Evolutionary conservation across 768 basidiomycete species (phyloP), one percentile per base, ranked within the genome.

Genomic region (Mycena indigotica): DNA sequence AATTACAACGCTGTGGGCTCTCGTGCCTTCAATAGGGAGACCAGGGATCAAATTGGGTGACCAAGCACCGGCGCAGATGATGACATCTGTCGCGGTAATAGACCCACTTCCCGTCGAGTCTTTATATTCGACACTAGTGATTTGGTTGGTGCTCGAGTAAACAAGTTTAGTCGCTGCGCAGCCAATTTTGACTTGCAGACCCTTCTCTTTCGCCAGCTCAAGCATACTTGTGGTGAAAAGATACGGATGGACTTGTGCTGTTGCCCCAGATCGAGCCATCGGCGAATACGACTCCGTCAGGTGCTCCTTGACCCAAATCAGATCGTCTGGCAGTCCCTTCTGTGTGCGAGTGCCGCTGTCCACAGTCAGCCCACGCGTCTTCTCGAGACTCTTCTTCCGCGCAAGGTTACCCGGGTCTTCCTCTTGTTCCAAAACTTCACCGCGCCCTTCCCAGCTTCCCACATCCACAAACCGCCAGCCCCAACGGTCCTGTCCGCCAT

Each of bases 11-110:
- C 88, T 89, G 69, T 91, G 89, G 0, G 87, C 88, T 52, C 89
- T 85, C 5, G 80, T 85, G 40, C 79, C 80, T n/a, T 74, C 66
- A 62, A 91, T 79, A 16, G 87, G 85, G 26, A 90, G 77, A 19
- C 72, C 60, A 8, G 81, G 75, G 28, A 88, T 51, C 56, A 95
- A 68, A 8, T 67, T 66, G 6, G 90, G 78, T 0, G 91, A 90
- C 93, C 94, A 97, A 16, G 91, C 89, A 24, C 94, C 94, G n/a
- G 90, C 90, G 38, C 86, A 81, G 50, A 97, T 70, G 38, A 96
- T 75, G 60, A 94, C 83, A 54, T 87, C 79, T 10, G 88, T 87
- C 16, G 88, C 87, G 0, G 77, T 69, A 17, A 88, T 65, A n/a
- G 70, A 71, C 55, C 68, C 69, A 5, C 59, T 62, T 24, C 66